phyloP scores from a whole-genome alignment of 139 green algal genomes.

The Volvox africanus region DNA sequence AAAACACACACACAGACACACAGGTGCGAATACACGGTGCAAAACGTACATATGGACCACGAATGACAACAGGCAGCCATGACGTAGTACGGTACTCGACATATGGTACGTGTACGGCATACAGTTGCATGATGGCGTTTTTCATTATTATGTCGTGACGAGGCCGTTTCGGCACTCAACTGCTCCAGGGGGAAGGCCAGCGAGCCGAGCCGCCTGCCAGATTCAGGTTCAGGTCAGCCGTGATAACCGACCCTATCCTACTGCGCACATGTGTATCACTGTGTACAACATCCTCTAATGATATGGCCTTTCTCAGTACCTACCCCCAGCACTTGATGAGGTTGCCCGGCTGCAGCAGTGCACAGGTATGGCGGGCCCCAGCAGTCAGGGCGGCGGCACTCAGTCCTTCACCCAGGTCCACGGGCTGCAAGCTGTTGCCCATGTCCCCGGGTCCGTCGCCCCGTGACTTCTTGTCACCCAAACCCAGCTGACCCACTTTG shows the following conservation, averaged over 20 bases:
- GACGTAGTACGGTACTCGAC: too few relatives aligned
- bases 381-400: background rate
- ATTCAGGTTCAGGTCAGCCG: background rate
- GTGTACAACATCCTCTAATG: background rate
- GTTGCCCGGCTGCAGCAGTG: constrained; percentile 9
- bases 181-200: too few relatives aligned
- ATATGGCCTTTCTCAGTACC: background rate
- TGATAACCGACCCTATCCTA: background rate
- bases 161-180: background rate
- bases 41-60: too few relatives aligned
- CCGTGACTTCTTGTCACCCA: background rate
- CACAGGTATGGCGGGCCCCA: background rate
- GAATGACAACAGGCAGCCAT: too few relatives aligned
- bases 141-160: too few relatives aligned
- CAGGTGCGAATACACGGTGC: background rate
- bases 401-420: background rate
- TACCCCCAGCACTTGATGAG: constrained; percentile 22
- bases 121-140: too few relatives aligned
- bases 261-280: background rate
- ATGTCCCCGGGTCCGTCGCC: background rate
- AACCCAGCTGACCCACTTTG: background rate
- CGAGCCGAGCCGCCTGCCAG: background rate
- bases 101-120: too few relatives aligned
- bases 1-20: background rate
- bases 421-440: background rate